Evolutionary conservation across 257 asterid genomes (phyloP), one percentile per base, ranked within the genome.

Genomic region (Thymus quinquecostatus): DNA sequence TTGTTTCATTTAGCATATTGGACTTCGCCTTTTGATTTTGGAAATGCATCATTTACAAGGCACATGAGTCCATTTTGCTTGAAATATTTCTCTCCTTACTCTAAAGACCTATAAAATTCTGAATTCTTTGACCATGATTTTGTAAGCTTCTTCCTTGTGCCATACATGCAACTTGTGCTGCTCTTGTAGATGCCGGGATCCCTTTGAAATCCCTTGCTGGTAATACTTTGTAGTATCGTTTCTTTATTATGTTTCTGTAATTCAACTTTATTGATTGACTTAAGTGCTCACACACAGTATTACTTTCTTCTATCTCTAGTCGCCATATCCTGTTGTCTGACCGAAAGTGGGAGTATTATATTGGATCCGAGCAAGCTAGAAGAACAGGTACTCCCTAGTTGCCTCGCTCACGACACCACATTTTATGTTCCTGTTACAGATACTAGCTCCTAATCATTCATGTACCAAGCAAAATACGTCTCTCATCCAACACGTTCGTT

Each of bases 111-210:
- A 30, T 66, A 68, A 66, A 73, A 43, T 54, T 75, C 51, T 49
- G 38, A 61, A 72, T 78, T 91, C 95, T 89, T 90, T 93, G 81
- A 91, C 88, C 72, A 60, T 55, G 68, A 61, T 63, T 64, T 77
- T 74, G 64, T 61, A 79, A 91, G 99, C 98, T 94, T 82, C 91
- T 94, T 51, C 95, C 97, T 9, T 94, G 98, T 84, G 99, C 98
- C 54, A 83, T 91, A 69, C 94, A 94, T 69, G 99, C 95, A 54
- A 84, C 92, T n/a, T 91, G 96, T 76, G 91, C 93, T 77, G 99
- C 99, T 59, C 96, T 94, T 64, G 72, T 88, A 71, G 97, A 91
- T 82, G 97, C 98, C 74, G 97, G 96, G 28, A 81, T 94, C 79
- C 97, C 97, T 72, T 80, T 91, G 82, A 91, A 89, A 76, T 88